Conservation (phyloP, 192 early-diverging fungal species). For the Lunasporangiospora selenospora region DNA sequence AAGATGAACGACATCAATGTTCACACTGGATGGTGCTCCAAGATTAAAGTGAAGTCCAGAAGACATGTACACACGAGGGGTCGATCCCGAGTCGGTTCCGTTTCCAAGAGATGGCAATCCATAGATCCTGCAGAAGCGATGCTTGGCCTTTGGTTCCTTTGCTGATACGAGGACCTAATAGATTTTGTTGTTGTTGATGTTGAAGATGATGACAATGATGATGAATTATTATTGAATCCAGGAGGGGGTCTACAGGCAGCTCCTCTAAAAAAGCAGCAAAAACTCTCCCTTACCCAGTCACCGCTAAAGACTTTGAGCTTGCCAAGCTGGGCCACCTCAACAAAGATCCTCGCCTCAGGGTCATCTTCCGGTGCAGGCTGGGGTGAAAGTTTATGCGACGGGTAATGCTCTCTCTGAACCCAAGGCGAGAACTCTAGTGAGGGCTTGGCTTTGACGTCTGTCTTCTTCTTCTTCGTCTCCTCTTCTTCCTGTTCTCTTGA, state of each 20-base stretch:
- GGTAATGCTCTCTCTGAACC: conserved; percentile 49
- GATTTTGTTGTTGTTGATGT: too few species aligned
- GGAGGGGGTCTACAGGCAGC: too few species aligned
- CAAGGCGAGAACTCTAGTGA: conserved; percentile 24
- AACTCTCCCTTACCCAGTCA: conserved; percentile 56
- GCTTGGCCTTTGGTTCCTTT: conserved; percentile 9
- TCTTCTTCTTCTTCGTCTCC: conserved; percentile 16
- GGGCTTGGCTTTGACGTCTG: conserved; percentile 1
- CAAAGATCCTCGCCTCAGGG: conserved; percentile 56
- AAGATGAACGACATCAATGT: conserved; percentile 38
- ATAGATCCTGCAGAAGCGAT: conserved; percentile 41
- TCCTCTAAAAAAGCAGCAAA: too few species aligned
- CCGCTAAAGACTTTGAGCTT: conserved; percentile 64
- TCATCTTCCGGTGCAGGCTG: conserved; percentile 63
- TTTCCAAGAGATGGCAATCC: conserved; percentile 19
- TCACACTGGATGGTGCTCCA: conserved; percentile 20
- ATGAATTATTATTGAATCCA: too few species aligned
- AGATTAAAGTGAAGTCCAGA: conserved; percentile 66
- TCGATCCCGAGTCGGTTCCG: conserved; percentile 1
- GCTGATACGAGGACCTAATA: conserved; percentile 23
- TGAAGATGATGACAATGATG: too few species aligned
- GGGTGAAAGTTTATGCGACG: conserved; percentile 41
- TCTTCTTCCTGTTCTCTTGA: conserved; percentile 11
- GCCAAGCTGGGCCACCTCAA: conserved; percentile 56
- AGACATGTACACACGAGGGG: conserved; percentile 56